Conservation (phyloP, 495 filamentous ascomycete genomes). For the Podospora australis region DNA sequence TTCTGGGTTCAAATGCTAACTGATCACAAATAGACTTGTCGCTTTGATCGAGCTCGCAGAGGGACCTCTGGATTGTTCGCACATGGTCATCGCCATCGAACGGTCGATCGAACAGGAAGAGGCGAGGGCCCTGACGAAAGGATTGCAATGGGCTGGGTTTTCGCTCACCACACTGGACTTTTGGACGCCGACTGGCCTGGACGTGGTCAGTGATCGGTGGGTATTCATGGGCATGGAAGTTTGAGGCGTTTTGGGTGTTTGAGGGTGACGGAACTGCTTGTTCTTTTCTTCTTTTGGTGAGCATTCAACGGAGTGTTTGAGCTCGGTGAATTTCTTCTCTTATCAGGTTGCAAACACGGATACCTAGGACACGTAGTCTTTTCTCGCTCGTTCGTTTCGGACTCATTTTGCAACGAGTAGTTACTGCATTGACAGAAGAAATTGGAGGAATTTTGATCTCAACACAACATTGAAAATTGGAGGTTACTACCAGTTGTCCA, state of each 20-base stretch:
- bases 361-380: no score
- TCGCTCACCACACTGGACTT: slow-evolving; percentile 68
- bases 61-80: slow-evolving; percentile 62
- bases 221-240: slow-evolving; percentile 81
- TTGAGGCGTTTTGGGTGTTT: slow-evolving; percentile 41
- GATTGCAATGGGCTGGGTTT: slow-evolving; percentile 90
- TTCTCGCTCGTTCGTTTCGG: no score
- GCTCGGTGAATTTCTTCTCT: no score
- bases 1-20: slow-evolving; percentile 18
- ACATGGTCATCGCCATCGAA: slow-evolving; percentile 75
- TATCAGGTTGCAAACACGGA: no score
- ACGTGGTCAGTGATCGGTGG: slow-evolving; percentile 66
- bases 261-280: slow-evolving; percentile 1
- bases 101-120: slow-evolving; percentile 53
- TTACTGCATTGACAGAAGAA: no score
- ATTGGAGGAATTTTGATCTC: no score
- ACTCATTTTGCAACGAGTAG: no score
- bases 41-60: slow-evolving; percentile 84
- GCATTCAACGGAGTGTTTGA: no score
- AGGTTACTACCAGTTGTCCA: no score
- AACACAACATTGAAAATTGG: no score
- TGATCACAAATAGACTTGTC: slow-evolving; percentile 55
- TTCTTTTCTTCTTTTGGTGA: slow-evolving; percentile 15
- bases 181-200: slow-evolving; percentile 54
- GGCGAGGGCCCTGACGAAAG: slow-evolving; percentile 60